Percentiles rank a stretch among this genome's conserved stretches.
Conservation (phyloP, 345 rosid species). For the Hypericum androsaemum region DNA sequence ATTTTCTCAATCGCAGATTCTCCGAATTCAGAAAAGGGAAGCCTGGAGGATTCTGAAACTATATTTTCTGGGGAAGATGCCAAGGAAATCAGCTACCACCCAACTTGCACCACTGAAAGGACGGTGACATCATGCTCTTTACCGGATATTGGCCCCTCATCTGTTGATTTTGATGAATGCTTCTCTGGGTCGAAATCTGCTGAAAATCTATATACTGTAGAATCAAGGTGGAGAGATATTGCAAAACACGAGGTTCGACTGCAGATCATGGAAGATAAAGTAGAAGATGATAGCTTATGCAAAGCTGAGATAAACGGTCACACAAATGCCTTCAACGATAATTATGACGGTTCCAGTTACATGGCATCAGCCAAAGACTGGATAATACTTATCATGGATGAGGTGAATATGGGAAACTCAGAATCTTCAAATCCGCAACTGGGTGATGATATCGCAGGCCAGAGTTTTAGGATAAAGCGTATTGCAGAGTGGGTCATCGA, state of each 20-base stretch:
- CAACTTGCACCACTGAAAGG: slow-evolving; percentile 27
- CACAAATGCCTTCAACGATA: slow-evolving; percentile 36
- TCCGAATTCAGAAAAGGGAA: slow-evolving; percentile 38
- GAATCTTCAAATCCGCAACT: slow-evolving; percentile 29
- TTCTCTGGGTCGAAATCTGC: slow-evolving; percentile 45
- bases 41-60: slow-evolving; percentile 32
- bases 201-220: slow-evolving; percentile 41
- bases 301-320: slow-evolving; percentile 24
- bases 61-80: slow-evolving; percentile 31
- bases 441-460: slow-evolving; percentile 32
- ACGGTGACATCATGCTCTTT: slow-evolving; percentile 46
- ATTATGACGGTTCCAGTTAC: slow-evolving; percentile 41
- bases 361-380: slow-evolving; percentile 55
- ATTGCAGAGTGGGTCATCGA: slow-evolving; percentile 80
- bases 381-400: slow-evolving; percentile 55
- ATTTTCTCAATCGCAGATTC: slow-evolving; percentile 56
- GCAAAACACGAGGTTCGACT: slow-evolving; percentile 27
- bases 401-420: slow-evolving; percentile 27
- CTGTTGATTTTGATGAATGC: slow-evolving; percentile 20
- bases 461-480: slow-evolving; percentile 65
- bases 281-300: slow-evolving; percentile 17
- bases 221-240: slow-evolving; percentile 25
- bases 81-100: slow-evolving; percentile 28
- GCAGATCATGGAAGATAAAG: slow-evolving; percentile 23
- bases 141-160: slow-evolving; percentile 34